Conservation (phyloP, 306 rosid genomes). For the Clitoria ternatea region DNA sequence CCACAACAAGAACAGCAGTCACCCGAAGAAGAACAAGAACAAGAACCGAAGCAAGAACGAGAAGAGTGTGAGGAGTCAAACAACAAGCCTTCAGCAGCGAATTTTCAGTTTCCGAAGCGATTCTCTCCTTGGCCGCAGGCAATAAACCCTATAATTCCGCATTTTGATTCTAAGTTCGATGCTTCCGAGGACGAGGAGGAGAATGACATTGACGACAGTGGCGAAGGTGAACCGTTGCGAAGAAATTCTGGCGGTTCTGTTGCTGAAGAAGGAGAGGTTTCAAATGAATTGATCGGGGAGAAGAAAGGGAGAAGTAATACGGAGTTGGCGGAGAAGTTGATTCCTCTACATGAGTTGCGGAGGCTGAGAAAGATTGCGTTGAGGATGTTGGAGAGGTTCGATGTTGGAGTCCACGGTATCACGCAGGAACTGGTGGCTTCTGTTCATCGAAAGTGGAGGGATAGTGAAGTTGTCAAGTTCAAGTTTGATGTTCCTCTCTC, state of each 20-base stretch:
- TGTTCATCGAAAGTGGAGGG: slow-evolving; percentile 65
- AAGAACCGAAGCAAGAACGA: not conserved
- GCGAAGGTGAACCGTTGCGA: not conserved
- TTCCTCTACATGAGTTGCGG: slow-evolving; percentile 74
- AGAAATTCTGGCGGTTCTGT: not conserved
- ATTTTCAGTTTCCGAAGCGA: slow-evolving; percentile 36
- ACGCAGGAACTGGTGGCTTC: slow-evolving; percentile 67
- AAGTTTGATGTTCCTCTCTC: slow-evolving; percentile 74
- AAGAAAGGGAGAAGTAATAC: slow-evolving; percentile 49
- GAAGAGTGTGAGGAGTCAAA: not conserved
- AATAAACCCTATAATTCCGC: slow-evolving; percentile 21
- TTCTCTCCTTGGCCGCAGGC: slow-evolving; percentile 73
- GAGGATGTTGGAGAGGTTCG: slow-evolving; percentile 72
- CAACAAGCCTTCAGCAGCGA: slow-evolving; percentile 20
- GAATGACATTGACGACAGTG: not conserved
- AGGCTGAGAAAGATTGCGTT: slow-evolving; percentile 80
- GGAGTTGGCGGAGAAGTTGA: slow-evolving; percentile 49
- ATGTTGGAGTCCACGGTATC: slow-evolving; percentile 72
- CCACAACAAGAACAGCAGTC: not conserved
- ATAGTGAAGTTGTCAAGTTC: slow-evolving; percentile 78
- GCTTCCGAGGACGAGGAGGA: slow-evolving; percentile 3
- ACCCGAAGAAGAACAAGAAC: not conserved
- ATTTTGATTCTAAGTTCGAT: slow-evolving; percentile 14
- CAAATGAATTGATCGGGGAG: slow-evolving; percentile 27
- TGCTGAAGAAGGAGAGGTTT: slow-evolving; percentile 21